These are phyloP conservation scores for Fistulinella staudtii DNA, from an alignment of 1,284 basidiomycete species.

Conservation along the genomic window DNA sequence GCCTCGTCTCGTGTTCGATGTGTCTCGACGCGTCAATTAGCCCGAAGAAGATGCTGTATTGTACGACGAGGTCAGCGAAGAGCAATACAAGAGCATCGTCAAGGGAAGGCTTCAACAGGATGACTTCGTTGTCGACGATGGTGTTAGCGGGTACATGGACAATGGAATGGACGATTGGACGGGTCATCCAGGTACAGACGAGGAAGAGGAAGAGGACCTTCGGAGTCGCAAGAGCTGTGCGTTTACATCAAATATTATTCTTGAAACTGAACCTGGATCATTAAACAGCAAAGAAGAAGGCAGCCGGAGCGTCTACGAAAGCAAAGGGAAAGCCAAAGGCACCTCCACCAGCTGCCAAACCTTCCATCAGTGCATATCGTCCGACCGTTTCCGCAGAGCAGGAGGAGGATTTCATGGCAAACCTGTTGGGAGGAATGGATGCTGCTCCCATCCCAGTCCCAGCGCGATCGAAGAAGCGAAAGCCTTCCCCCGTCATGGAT, in stretches of 20 bases:
- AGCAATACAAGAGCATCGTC: slow-evolving; percentile 87
- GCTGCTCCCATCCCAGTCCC: slow-evolving; percentile 36
- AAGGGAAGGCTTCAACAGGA: slow-evolving; percentile 82
- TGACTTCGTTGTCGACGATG: slow-evolving; percentile 96
- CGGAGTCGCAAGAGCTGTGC: slow-evolving; percentile 42
- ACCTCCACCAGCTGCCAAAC: slow-evolving; percentile 48
- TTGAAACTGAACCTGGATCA: not conserved
- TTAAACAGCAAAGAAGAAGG: slow-evolving; percentile 41
- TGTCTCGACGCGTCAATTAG: slow-evolving; percentile 31
- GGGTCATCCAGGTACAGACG: slow-evolving; percentile 46
- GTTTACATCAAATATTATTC: slow-evolving; percentile 12
- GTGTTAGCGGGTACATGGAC: slow-evolving; percentile 89
- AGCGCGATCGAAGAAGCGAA: slow-evolving; percentile 61
- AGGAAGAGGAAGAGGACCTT: slow-evolving; percentile 33
- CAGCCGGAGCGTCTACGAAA: slow-evolving; percentile 36
- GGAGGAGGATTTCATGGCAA: slow-evolving; percentile 85
- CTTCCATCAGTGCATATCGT: slow-evolving; percentile 74
- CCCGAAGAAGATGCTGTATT: slow-evolving; percentile 68
- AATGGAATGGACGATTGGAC: slow-evolving; percentile 95
- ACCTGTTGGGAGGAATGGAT: slow-evolving; percentile 69
- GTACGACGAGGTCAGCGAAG: slow-evolving; percentile 92
- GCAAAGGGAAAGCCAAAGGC: slow-evolving; percentile 42
- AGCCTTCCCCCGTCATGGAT: slow-evolving; percentile 56
- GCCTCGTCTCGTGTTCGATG: not conserved
- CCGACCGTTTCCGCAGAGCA: slow-evolving; percentile 70